phyloP scores from a whole-genome alignment of 805 yeast species.

The Aciculoconidium aculeatum region DNA sequence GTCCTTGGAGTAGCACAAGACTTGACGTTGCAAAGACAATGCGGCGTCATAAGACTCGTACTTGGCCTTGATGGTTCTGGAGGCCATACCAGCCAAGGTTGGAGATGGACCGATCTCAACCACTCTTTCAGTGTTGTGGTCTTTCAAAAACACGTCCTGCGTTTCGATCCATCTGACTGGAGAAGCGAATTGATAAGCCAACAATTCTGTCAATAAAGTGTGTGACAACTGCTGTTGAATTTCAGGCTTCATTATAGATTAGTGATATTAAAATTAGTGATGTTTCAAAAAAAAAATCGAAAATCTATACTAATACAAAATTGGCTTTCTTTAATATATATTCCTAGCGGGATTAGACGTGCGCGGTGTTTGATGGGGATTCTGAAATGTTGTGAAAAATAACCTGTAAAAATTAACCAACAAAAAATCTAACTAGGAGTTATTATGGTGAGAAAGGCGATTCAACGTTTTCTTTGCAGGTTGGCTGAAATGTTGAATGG shows the following conservation, averaged over 20 bases:
- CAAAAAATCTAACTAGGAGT: constrained; percentile 1
- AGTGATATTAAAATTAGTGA: background rate
- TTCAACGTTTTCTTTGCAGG: background rate
- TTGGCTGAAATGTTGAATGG: no score
- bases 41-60: constrained; percentile 99
- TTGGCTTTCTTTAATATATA: no score
- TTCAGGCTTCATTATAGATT: constrained; percentile 80
- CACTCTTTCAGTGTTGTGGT: constrained; percentile 92
- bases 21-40: constrained; percentile 86
- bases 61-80: constrained; percentile 89
- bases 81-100: constrained; percentile 97
- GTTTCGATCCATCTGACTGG: constrained; percentile 99
- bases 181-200: constrained; percentile 98
- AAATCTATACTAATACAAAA: no score
- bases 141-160: constrained; percentile 93
- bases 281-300: constrained; percentile 1
- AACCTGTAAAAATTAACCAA: constrained; percentile 2
- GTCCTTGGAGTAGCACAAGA: constrained; percentile 91
- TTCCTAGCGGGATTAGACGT: no score
- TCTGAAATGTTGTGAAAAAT: constrained; percentile 2
- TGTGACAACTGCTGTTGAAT: constrained; percentile 97
- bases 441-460: background rate
- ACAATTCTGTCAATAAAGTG: constrained; percentile 84
- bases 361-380: no score
- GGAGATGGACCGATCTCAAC: constrained; percentile 99